These are phyloP conservation scores for Salicornia ramosissima DNA, from an alignment of 148 eudicot genomes.

Conservation along the genomic window DNA sequence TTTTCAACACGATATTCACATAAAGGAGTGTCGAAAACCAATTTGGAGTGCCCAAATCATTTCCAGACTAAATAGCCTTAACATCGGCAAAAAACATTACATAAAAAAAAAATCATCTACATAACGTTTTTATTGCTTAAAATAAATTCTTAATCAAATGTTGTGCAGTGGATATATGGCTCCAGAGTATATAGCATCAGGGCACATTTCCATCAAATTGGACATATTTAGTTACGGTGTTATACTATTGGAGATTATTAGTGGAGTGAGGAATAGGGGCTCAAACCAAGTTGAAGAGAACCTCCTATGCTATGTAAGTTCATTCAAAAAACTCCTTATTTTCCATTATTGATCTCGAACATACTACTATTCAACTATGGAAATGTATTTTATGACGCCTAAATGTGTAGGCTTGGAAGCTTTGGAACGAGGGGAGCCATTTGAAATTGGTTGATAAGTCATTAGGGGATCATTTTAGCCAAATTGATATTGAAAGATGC, in stretches of 20 bases:
- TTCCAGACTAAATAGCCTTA: too few relatives aligned
- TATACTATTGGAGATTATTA: constrained; percentile 13
- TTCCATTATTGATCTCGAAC: too few relatives aligned
- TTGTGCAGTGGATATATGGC: constrained; percentile 23
- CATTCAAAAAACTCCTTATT: neutral
- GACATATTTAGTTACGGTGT: constrained; percentile 21
- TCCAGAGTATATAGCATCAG: constrained; percentile 11
- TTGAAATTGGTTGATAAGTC: constrained; percentile 20
- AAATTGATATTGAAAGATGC: constrained; percentile 21
- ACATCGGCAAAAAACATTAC: too few relatives aligned
- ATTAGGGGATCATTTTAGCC: neutral
- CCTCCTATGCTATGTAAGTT: constrained; percentile 19
- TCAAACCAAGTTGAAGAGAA: neutral
- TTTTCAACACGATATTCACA: too few relatives aligned
- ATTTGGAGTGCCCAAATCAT: too few relatives aligned
- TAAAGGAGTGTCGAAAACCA: too few relatives aligned
- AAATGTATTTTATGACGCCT: neutral
- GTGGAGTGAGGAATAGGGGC: constrained; percentile 10
- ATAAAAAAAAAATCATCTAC: too few relatives aligned
- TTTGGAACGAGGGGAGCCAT: constrained; percentile 8
- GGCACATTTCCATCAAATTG: constrained; percentile 3
- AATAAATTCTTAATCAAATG: too few relatives aligned
- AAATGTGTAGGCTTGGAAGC: constrained; percentile 18
- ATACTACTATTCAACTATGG: neutral
- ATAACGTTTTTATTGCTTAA: too few relatives aligned